Evolutionary conservation across 805 yeast genomes (phyloP), one percentile per base, ranked within the genome.

Genomic region (Yarrowia porcina): DNA sequence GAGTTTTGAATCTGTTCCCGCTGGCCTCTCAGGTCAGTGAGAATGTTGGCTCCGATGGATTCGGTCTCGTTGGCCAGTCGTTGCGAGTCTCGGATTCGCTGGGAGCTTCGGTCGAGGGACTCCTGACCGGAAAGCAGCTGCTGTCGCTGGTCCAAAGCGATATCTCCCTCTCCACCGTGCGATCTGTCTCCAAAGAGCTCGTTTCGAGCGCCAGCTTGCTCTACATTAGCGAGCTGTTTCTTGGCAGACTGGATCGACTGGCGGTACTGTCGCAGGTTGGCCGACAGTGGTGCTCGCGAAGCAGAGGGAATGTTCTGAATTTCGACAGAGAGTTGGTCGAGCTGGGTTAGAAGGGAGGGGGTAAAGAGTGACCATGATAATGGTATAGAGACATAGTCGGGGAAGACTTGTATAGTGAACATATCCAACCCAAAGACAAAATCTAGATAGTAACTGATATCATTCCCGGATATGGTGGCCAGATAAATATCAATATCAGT

Each of bases 31-130:
- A 94, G 78, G 72, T 93, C 97, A 69, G 85, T 85, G 76, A 94
- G 81, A 60, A 94, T 94, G 67, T 88, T 87, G 13, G 97, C 90
- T 1, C 99, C 99, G 59, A 94, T 85, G 32, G 81, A 80, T 74
- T 94, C 99, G 0, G 99, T 91, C 69, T 94, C 99, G 60, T 88
- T 78, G 7, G 98, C 99, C 2, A 91, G 80, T 68, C 97, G 81
- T 66, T 93, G 96, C 20, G 94, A 87, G 50, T 94, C 97, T 65
- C 87, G 81, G 52, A 94, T 79, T 68, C 97, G 82, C 66, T 92
- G 93, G 1, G 90, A 82, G 1, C 96, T 83, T 67, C 94, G 80
- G 67, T 90, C 96, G 64, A 94, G 79, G 3, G 94, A 80, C 1
- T 90, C 86, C 70, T 89, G 89, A 65, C 89, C 89, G 61, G 83